These are phyloP conservation scores for Cetradonia linearis DNA, from an alignment of 495 filamentous ascomycete genomes.

Conservation along the genomic window DNA sequence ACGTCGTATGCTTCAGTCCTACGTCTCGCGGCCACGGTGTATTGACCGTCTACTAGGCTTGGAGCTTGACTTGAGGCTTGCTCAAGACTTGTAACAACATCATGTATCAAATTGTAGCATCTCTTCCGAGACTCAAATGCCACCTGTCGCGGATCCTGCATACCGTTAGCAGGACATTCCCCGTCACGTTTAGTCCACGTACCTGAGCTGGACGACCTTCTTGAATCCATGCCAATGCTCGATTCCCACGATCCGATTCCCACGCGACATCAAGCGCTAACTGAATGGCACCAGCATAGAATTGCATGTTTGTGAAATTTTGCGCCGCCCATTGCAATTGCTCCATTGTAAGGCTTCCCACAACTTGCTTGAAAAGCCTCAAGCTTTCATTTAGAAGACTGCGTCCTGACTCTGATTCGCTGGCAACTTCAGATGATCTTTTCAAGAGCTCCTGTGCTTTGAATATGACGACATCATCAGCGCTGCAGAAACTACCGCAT, in stretches of 20 bases:
- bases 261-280: constrained; percentile 71
- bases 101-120: constrained; percentile 76
- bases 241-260: constrained; percentile 73
- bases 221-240: constrained; percentile 65
- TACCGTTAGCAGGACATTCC: constrained; percentile 37
- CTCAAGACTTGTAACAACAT: constrained; percentile 68
- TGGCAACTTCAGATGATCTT: constrained; percentile 65
- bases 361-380: constrained; percentile 78
- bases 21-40: constrained; percentile 62
- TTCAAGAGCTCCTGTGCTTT: constrained; percentile 93
- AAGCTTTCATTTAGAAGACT: constrained; percentile 80
- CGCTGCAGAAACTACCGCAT: constrained; percentile 93
- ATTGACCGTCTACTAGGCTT: constrained; percentile 65
- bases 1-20: constrained; percentile 78
- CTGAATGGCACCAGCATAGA: constrained; percentile 92
- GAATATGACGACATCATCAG: constrained; percentile 94
- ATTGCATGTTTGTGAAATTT: constrained; percentile 68
- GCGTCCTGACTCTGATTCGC: constrained; percentile 66
- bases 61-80: constrained; percentile 51
- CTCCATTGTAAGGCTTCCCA: constrained; percentile 64
- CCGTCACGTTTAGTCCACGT: constrained; percentile 5
- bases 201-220: constrained; percentile 50
- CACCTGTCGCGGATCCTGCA: constrained; percentile 54
- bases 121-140: constrained; percentile 59
- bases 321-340: constrained; percentile 68